Conservation (phyloP, 2,329 filamentous ascomycete genomes). For the Cytospora piceae region DNA sequence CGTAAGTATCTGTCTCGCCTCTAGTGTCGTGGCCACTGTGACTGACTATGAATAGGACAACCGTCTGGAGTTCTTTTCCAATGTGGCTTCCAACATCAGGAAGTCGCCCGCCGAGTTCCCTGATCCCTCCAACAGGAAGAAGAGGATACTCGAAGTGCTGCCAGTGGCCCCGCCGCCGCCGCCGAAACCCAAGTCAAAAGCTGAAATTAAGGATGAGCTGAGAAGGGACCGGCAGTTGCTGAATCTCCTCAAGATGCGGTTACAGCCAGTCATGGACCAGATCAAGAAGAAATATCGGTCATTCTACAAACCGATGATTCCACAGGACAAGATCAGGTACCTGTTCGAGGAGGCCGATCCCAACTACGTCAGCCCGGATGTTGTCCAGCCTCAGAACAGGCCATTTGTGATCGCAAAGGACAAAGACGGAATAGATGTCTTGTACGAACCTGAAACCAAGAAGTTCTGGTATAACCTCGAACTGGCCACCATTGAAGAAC, state of each 20-base stretch:
- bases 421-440: constrained; percentile 74
- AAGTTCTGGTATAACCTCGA: constrained; percentile 97
- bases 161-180: constrained; percentile 74
- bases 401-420: constrained; percentile 83
- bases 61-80: constrained; percentile 79
- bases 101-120: constrained; percentile 86
- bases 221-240: constrained; percentile 82
- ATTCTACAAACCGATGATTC: constrained; percentile 80
- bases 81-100: constrained; percentile 74
- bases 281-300: constrained; percentile 88
- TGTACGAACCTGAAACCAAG: constrained; percentile 73
- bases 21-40: background rate
- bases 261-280: constrained; percentile 97
- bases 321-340: constrained; percentile 75
- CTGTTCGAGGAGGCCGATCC: constrained; percentile 84
- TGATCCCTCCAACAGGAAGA: constrained; percentile 83
- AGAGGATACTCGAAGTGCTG: constrained; percentile 77
- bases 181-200: constrained; percentile 71
- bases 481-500: constrained; percentile 88
- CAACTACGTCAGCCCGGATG: constrained; percentile 62
- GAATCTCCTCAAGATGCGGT: constrained; percentile 83
- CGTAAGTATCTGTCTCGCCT: constrained; percentile 47
- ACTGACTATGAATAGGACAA: constrained; percentile 46
- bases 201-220: constrained; percentile 78
- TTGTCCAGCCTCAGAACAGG: constrained; percentile 58